phyloP scores from a whole-genome alignment of 371 early-diverging fungal genomes.

The Cokeromyces recurvatus region DNA sequence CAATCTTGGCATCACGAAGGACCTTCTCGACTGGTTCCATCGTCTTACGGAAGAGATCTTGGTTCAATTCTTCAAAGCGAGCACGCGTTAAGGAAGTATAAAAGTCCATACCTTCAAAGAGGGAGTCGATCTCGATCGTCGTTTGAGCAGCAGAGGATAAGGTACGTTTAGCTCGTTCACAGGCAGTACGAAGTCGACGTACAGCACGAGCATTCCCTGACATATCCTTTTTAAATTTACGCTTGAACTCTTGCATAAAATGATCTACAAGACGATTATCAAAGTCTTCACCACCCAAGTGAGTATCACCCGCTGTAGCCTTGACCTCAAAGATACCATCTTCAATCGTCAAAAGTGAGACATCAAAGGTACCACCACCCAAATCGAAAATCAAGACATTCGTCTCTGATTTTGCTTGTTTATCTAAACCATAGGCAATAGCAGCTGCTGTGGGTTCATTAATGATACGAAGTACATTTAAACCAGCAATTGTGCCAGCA shows the following conservation, averaged over 20 bases:
- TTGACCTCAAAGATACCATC: constrained; percentile 94
- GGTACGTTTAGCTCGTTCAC: constrained; percentile 95
- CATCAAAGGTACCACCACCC: constrained; percentile 98
- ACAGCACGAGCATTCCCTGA: constrained; percentile 78
- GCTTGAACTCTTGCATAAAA: constrained; percentile 80
- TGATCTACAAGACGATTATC: constrained; percentile 80
- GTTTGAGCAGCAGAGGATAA: constrained; percentile 81
- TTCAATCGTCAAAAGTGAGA: constrained; percentile 90
- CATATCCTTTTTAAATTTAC: constrained; percentile 71
- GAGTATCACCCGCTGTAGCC: constrained; percentile 92
- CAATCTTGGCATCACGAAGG: constrained; percentile 87
- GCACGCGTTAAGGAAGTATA: constrained; percentile 87
- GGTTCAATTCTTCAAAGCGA: constrained; percentile 88
- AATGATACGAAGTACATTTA: constrained; percentile 90
- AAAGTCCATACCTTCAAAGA: constrained; percentile 83
- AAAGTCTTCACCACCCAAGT: constrained; percentile 97
- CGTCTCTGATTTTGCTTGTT: constrained; percentile 66
- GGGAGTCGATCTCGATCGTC: constrained; percentile 83
- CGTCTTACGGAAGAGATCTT: constrained; percentile 81
- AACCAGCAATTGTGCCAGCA: constrained; percentile 90
- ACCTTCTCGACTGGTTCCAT: constrained; percentile 77
- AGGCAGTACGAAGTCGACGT: constrained; percentile 87
- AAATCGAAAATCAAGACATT: constrained; percentile 94
- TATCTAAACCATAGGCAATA: constrained; percentile 92
- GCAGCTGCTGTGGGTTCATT: constrained; percentile 99